Evolutionary conservation across 805 yeast species (phyloP), one percentile per base, ranked within the genome.

Genomic region (Nakazawaea wickerhamii): DNA sequence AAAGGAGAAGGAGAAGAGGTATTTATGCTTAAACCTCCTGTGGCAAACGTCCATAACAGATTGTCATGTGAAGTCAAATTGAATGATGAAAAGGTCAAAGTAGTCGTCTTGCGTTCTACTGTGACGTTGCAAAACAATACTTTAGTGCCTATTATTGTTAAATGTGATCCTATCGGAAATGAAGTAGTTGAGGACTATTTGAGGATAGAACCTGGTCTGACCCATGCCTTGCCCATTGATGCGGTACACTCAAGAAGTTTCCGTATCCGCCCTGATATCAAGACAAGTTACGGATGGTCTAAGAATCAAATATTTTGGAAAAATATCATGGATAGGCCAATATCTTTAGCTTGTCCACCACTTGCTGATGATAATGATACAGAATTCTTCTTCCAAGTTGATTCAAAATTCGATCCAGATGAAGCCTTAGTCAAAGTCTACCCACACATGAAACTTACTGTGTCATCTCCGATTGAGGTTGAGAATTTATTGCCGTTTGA

Each of bases 401-500:
- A 77, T 50, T 88, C 91, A 1, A 60, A 65, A 35, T 83, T 62
- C 58, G 78, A 84, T 48, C 58, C 64, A 14, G 68, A 73, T n/a
- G 95, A 86, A 48, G 89, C 88, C 0, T 63, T 89, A 20, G 73
- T 85, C 0, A 68, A 71, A 45, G 72, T 85, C 1, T 95, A 87
- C 54, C 99, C 99, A 0, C 93, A 86, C 53, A 73, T 91, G 85
- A 73, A 69, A 7, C 63, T 93, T 19, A 72, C 79, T 4, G 63
- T 93, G 5, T 79, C 93, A 0, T 87, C 98, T 0, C 98, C 99
- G 0, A 62, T 93, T 36, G 86, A 85, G 51, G 69, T 93, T 45
- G 89, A 85, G 50, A 93, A 93, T 54, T 65, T 88, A 40, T 59
- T 95, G 38, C 98, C 99, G 0, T 84, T 74, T 55, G 95, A 86